Evolutionary conservation across 306 rosid genomes (phyloP), one percentile per base, ranked within the genome.

Genomic region (Bauhinia variegata): DNA sequence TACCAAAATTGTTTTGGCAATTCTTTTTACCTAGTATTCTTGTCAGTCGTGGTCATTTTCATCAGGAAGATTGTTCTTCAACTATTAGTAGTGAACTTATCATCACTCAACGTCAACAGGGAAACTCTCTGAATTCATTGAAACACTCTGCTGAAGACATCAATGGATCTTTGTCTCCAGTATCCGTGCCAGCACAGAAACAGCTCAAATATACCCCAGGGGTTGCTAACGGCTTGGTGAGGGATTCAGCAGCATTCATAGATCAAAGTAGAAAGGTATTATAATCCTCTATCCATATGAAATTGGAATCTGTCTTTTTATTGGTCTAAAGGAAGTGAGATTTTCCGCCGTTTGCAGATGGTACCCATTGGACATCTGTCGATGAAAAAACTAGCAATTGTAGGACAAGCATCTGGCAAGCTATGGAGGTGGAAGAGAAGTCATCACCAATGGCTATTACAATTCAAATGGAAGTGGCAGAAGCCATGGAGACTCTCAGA

Each of bases 361-460:
- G 89, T 95, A 52, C 96, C 99, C 60, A 39, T 87, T 5, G 92
- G 89, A 74, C 95, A 95, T 68, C 71, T 95, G 64, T 80, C 99
- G 54, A 77, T 79, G 84, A 91, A 85, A 79, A 95, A 91, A 55
- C 70, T 95, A 65, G 91, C 95, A 71, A 80, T 68, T 52, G 84
- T 82, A 14, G 99, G 99, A 70, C 95, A 90, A 47, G 79, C 78
- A 62, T 71, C 87, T 52, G 99, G 96, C 54, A 95, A 88, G 86
- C 74, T 95, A 57, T 95, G 99, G 99, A 85, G 96, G 68, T 95
- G 99, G 99, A 95, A 91, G 68, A 88, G 99, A 82, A 95, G 99
- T 71, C 99, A 95, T 77, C 99, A 95, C 75, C 97, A 82, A 63
- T 95, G 99, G 97, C 84, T 95, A 47, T 10, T 95, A 33, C 97